Evolutionary conservation across 2,329 filamentous ascomycete species (phyloP), one percentile per base, ranked within the genome.

Genomic region (Fusarium veterinarium): DNA sequence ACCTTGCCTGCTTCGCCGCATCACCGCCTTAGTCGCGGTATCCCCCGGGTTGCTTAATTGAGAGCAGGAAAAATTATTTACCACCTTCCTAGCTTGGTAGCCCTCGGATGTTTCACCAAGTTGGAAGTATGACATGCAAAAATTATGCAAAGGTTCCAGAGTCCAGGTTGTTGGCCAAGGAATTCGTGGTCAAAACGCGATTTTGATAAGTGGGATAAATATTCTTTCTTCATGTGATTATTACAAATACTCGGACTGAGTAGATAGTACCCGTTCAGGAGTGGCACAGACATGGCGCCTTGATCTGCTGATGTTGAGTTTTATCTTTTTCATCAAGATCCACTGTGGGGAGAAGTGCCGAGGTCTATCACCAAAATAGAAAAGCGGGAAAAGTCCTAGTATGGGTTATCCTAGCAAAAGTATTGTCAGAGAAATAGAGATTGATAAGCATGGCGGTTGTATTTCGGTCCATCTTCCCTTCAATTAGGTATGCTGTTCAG

Each of bases 251-350:
- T 38, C 7, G 16, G 9, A 1, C 13, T 16, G 2, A 6, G 8
- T 20, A 19, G 11, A 25, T n/a, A 49, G 3, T 52, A 38, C 49
- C 33, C 14, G 33, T 38, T 13, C 49, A 53, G 8, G 7, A 28
- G 33, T n/a, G 49, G 49, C 49, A 28, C 49, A 28, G 49, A 53
- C 49, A 25, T 28, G 28, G 23, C 49, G 49, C 49, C 33, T 53
- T 53, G 49, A 53, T 53, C 33, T 53, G 49, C 49, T 53, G 49
- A 53, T 53, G 49, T n/a, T 40, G 49, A 6, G 49, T 53, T 53
- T 53, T 40, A 40, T 40, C 49, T 40, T 40, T 40, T 53, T 28
- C 8, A 30, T 53, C 19, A 19, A 53, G 33, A 53, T 53, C 49
- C 49, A 53, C 49, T 53, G 49, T 53, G 49, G 49, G 49, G 33